phyloP scores from a whole-genome alignment of 345 rosid species.

The Theobroma cacao region DNA sequence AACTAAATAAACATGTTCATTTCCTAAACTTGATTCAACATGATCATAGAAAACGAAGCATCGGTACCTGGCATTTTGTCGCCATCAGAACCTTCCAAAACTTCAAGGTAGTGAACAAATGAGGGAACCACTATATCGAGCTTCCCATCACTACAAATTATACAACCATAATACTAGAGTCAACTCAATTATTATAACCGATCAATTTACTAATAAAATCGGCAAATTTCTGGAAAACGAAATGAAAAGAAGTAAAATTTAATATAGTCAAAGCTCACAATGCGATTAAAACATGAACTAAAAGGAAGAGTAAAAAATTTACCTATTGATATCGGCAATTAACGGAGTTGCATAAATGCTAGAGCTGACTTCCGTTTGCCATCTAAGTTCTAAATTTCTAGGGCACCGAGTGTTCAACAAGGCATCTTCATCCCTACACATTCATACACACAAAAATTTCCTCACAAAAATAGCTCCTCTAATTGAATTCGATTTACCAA shows the following conservation, averaged over 20 bases:
- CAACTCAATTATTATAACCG: not conserved
- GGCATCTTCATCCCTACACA: slow-evolving; percentile 79
- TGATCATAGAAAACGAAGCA: not conserved
- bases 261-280: not conserved
- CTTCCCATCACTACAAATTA: slow-evolving; percentile 80
- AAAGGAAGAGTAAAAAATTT: not conserved
- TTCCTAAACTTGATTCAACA: not conserved
- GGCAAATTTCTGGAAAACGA: not conserved
- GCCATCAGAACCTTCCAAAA: slow-evolving; percentile 97
- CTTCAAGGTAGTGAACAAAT: slow-evolving; percentile 97
- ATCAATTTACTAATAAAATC: not conserved
- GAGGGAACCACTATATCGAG: slow-evolving; percentile 97
- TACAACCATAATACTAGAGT: not conserved
- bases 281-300: not conserved
- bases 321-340: slow-evolving; percentile 97
- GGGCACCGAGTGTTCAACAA: slow-evolving; percentile 94
- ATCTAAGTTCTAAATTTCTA: slow-evolving; percentile 82
- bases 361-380: slow-evolving; percentile 99
- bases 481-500: slow-evolving; percentile 4
- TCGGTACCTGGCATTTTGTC: slow-evolving; percentile 92
- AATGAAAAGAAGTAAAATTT: not conserved
- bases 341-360: slow-evolving; percentile 91
- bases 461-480: not conserved
- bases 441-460: slow-evolving; percentile 10
- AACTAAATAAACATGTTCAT: not conserved